Conservation (phyloP, 345 rosid genomes). For the Melaleuca quinquenervia region DNA sequence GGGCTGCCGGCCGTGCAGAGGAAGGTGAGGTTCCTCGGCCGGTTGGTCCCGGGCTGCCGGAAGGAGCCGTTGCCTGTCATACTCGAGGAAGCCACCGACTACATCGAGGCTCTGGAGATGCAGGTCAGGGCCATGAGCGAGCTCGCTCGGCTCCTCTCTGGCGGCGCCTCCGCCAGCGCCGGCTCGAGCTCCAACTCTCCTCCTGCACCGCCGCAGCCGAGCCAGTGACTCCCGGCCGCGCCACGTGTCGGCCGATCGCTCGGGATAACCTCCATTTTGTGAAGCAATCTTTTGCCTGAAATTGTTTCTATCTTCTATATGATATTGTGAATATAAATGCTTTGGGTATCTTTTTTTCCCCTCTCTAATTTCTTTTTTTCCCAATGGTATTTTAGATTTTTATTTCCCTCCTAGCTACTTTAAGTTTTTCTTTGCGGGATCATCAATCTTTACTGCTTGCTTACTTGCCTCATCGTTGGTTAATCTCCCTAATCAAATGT, state of each 20-base stretch:
- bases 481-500: neutral
- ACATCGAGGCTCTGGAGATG: conserved; percentile 97
- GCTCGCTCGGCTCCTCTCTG: conserved; percentile 49
- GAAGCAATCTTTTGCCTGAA: neutral
- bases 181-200: neutral
- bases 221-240: neutral
- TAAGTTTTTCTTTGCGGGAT: neutral
- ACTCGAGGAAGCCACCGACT: conserved; percentile 89
- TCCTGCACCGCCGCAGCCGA: neutral
- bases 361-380: neutral
- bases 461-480: neutral
- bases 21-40: conserved; percentile 74
- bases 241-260: neutral
- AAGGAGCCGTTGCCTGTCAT: conserved; percentile 81
- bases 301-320: neutral
- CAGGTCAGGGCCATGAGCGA: conserved; percentile 89
- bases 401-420: neutral
- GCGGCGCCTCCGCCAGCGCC: conserved; percentile 14
- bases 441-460: neutral
- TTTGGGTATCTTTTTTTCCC: neutral
- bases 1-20: conserved; percentile 66
- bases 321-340: neutral
- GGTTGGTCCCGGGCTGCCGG: conserved; percentile 96
- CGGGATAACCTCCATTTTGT: neutral
- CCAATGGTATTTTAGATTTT: neutral